Percentiles rank a stretch among this genome's conserved stretches.
phyloP scores from a whole-genome alignment of 1,139 yeast species.

The Blastobotrys ciferrii region DNA sequence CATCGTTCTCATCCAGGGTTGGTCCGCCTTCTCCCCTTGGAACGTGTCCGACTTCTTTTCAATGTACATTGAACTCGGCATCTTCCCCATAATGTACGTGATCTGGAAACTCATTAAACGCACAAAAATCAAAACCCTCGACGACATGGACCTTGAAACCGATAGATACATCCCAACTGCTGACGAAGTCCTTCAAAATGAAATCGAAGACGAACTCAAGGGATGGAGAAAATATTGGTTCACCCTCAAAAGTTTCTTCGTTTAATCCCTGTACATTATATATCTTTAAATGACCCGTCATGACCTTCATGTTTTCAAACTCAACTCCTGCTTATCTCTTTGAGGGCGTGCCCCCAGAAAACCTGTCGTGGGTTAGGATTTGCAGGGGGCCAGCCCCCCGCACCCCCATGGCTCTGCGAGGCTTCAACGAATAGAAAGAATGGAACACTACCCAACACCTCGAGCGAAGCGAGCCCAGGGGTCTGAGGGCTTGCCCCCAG shows the following conservation, averaged over 20 bases:
- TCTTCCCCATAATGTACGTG: conserved; percentile 50
- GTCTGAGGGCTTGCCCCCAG: background rate
- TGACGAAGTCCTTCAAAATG: conserved; percentile 47
- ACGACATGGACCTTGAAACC: conserved; percentile 63
- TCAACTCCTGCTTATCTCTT: no score
- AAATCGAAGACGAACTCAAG: conserved; percentile 41
- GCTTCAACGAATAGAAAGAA: no score
- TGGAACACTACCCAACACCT: no score
- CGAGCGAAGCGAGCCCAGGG: no score
- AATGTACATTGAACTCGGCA: conserved; percentile 44
- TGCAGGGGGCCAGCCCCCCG: no score
- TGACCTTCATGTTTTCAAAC: background rate
- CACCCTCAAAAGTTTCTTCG: conserved; percentile 12
- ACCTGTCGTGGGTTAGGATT: no score
- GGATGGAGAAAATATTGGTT: conserved; percentile 31
- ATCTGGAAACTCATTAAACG: conserved; percentile 48
- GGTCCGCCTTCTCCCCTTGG: conserved; percentile 62
- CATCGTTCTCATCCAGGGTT: conserved; percentile 60
- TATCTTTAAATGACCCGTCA: background rate
- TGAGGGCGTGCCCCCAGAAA: background rate
- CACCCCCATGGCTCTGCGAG: no score
- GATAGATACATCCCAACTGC: conserved; percentile 53
- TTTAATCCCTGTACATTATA: background rate
- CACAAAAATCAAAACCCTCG: conserved; percentile 48
- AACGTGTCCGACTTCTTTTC: conserved; percentile 51